phyloP scores from a whole-genome alignment of 371 early-diverging fungal genomes.

The Mortierella sp. region DNA sequence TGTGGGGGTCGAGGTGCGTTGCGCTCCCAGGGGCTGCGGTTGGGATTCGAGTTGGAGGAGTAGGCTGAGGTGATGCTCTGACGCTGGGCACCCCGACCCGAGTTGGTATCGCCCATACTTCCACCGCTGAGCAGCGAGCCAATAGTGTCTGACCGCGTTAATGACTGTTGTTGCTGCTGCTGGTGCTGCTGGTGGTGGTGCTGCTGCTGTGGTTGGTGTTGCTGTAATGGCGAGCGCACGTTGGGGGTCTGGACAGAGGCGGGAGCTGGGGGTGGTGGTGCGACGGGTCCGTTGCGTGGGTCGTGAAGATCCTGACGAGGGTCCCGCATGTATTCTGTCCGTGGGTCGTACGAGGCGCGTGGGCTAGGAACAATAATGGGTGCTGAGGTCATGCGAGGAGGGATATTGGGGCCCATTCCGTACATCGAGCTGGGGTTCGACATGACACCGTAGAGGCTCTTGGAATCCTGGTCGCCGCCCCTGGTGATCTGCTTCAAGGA shows the following conservation, averaged over 20 bases:
- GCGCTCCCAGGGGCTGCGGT: conserved; percentile 39
- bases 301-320: conserved; percentile 37
- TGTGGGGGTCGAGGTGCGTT: conserved; percentile 36
- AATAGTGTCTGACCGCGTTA: conserved; percentile 48
- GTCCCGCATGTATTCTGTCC: conserved; percentile 43
- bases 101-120: conserved; percentile 22
- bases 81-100: conserved; percentile 31
- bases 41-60: conserved; percentile 33
- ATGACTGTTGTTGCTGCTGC: conserved; percentile 11
- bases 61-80: conserved; percentile 43
- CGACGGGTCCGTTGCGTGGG: conserved; percentile 17
- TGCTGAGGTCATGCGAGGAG: conserved; percentile 48
- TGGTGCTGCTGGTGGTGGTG: conserved; percentile 14
- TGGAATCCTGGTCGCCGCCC: conserved; percentile 1
- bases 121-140: conserved; percentile 42
- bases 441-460: conserved; percentile 23
- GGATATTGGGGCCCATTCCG: conserved; percentile 41
- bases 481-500: conserved; percentile 58
- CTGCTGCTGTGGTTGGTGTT: conserved; percentile 8
- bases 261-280: conserved; percentile 15
- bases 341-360: conserved; percentile 33
- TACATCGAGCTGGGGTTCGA: conserved; percentile 26
- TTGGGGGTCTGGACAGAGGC: conserved; percentile 12
- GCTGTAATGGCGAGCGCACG: conserved; percentile 15
- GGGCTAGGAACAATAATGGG: conserved; percentile 28